Conservation (phyloP, 139 green algal genomes). For the Coelastrella sp. region DNA sequence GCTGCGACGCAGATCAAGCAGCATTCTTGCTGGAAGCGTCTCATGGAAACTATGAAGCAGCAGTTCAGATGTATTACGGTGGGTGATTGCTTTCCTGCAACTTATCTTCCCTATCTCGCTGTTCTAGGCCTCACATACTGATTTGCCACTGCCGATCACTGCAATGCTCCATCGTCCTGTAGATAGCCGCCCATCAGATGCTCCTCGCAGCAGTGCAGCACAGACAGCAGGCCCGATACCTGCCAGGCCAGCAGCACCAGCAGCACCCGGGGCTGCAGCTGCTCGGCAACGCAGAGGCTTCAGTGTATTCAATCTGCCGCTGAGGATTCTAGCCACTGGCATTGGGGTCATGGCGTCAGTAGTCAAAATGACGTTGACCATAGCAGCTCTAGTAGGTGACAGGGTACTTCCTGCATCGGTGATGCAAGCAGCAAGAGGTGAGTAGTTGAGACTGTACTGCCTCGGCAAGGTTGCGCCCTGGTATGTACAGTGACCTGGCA, state of each 20-base stretch:
- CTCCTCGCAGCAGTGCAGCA: not conserved
- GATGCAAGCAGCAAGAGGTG: slow-evolving; percentile 50
- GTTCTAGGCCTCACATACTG: not conserved
- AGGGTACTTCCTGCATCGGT: slow-evolving; percentile 62
- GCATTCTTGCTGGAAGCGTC: slow-evolving; percentile 68
- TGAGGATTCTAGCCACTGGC: slow-evolving; percentile 55
- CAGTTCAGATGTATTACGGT: slow-evolving; percentile 49
- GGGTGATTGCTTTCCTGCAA: not conserved
- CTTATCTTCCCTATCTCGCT: not conserved
- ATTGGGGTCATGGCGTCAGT: slow-evolving; percentile 54
- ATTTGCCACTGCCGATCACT: not conserved
- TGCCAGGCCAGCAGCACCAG: slow-evolving; percentile 7
- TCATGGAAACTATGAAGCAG: slow-evolving; percentile 61
- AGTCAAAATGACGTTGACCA: slow-evolving; percentile 37
- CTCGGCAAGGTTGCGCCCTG: too few species aligned
- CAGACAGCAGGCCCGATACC: not conserved
- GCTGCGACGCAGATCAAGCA: slow-evolving; percentile 57
- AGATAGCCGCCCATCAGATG: not conserved
- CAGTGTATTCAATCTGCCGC: slow-evolving; percentile 41
- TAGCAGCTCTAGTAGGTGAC: slow-evolving; percentile 57
- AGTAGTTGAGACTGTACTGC: not conserved
- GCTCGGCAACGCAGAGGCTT: slow-evolving; percentile 10
- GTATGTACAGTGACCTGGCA: not conserved
- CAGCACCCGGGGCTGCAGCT: slow-evolving; percentile 4
- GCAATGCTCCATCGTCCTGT: not conserved